A percentile compares a stretch with the other conserved stretches of the same genome.
These are phyloP conservation scores for Apiotrichum veenhuisii DNA, from an alignment of 1,284 basidiomycete genomes.

Conservation along the genomic window DNA sequence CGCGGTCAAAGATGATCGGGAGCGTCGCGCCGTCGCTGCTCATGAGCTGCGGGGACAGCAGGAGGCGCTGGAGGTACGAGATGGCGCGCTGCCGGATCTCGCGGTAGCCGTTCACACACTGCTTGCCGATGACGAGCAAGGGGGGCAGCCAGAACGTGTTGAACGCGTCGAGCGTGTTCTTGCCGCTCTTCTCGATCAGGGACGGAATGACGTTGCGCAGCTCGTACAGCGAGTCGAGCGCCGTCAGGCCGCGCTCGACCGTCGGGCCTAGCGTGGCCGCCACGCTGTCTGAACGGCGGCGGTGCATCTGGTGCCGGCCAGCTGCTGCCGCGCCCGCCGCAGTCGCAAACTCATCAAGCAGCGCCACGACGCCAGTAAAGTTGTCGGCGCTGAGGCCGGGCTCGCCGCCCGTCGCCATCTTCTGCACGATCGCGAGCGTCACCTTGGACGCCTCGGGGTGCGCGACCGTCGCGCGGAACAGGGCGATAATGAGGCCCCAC, in stretches of 20 bases:
- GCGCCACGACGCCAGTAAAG: slow-evolving; percentile 70
- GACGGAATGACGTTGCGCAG: slow-evolving; percentile 62
- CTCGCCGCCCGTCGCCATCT: slow-evolving; percentile 53
- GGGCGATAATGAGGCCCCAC: slow-evolving; percentile 87
- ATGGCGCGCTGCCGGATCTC: slow-evolving; percentile 83
- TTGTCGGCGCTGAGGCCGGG: slow-evolving; percentile 71
- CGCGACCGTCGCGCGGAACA: slow-evolving; percentile 79
- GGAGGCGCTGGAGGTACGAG: slow-evolving; percentile 76
- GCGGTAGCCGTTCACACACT: slow-evolving; percentile 78
- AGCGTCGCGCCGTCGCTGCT: slow-evolving; percentile 60
- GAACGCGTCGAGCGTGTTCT: slow-evolving; percentile 59
- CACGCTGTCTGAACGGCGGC: slow-evolving; percentile 29
- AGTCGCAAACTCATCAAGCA: slow-evolving; percentile 83
- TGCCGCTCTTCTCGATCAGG: slow-evolving; percentile 55
- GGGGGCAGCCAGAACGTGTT: slow-evolving; percentile 74
- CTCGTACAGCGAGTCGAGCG: slow-evolving; percentile 74
- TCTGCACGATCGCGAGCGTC: slow-evolving; percentile 71
- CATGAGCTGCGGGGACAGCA: slow-evolving; percentile 73
- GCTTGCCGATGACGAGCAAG: slow-evolving; percentile 70
- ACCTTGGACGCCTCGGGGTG: slow-evolving; percentile 84
- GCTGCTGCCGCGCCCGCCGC: slow-evolving; percentile 63
- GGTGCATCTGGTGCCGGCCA: slow-evolving; percentile 51
- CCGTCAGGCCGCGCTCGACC: slow-evolving; percentile 72
- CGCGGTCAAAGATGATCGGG: slow-evolving; percentile 79
- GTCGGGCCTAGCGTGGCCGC: slow-evolving; percentile 57